A percentile compares a stretch with the other conserved stretches of the same genome.
Conservation (phyloP, 1,284 basidiomycete species). For the Sphaerobolus stellatus region DNA sequence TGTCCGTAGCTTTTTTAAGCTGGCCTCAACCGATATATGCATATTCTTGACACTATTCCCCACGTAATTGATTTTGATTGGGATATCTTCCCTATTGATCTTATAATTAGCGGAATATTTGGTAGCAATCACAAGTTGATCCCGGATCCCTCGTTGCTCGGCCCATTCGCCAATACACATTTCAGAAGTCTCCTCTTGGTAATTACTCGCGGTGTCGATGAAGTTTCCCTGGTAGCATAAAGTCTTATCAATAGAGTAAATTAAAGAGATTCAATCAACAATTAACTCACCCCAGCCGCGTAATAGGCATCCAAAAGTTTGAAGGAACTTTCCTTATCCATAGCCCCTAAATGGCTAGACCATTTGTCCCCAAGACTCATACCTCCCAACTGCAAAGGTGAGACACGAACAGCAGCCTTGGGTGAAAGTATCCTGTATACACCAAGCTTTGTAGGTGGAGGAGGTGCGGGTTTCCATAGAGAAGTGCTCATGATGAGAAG, state of each 20-base stretch:
- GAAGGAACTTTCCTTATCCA: not conserved
- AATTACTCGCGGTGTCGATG: constrained; percentile 38
- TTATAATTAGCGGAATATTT: constrained; percentile 35
- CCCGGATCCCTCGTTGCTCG: constrained; percentile 46
- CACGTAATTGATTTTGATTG: constrained; percentile 29
- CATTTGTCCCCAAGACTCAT: not conserved
- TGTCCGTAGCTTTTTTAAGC: constrained; percentile 44
- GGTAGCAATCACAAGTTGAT: constrained; percentile 27
- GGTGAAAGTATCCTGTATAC: not conserved
- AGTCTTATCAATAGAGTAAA: too few species aligned
- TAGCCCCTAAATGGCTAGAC: constrained; percentile 8
- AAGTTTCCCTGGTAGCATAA: too few species aligned
- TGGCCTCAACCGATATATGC: constrained; percentile 30
- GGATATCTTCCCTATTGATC: constrained; percentile 19
- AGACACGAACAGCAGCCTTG: not conserved
- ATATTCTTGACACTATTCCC: constrained; percentile 38
- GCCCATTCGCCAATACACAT: constrained; percentile 59
- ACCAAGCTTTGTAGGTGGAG: not conserved
- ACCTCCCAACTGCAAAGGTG: not conserved
- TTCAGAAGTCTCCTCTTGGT: constrained; percentile 48
- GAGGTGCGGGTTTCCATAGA: not conserved
- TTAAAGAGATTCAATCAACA: too few species aligned
- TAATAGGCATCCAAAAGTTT: not conserved
- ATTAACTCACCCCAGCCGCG: constrained; percentile 18
- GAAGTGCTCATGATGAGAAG: too few species aligned